A percentile compares a stretch with the other conserved stretches of the same genome.
These are phyloP conservation scores for Kluyveromyces dobzhanskii DNA, from an alignment of 805 yeast species.

Conservation along the genomic window DNA sequence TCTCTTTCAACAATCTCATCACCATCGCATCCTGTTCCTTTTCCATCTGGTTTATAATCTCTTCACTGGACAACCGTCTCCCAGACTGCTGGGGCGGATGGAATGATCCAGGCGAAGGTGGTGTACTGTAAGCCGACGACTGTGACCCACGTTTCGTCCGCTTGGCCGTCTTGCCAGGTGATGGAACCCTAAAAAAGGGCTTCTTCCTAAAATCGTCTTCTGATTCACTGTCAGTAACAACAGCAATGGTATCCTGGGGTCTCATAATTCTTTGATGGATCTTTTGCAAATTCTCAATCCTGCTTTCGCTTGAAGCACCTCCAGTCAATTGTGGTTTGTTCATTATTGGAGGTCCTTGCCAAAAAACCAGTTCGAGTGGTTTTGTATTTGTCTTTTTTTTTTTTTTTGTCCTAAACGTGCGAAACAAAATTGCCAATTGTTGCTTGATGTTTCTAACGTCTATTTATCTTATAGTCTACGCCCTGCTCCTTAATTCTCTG, in stretches of 20 bases:
- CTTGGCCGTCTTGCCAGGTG: constrained; percentile 7
- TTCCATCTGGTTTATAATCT: constrained; percentile 52
- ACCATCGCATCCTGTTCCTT: constrained; percentile 59
- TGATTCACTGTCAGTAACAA: constrained; percentile 6
- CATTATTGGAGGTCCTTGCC: no score
- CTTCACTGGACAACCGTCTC: constrained; percentile 30
- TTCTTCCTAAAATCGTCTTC: constrained; percentile 5
- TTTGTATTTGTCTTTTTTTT: no score
- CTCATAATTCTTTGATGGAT: not conserved
- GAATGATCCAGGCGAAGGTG: constrained; percentile 5
- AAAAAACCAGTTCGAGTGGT: no score
- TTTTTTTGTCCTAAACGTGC: no score
- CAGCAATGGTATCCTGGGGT: constrained; percentile 1
- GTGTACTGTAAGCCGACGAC: constrained; percentile 3
- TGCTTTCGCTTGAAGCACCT: no score
- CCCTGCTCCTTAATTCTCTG: no score
- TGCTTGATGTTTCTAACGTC: no score
- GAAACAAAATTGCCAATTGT: no score
- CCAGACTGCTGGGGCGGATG: not conserved
- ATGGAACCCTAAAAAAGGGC: constrained; percentile 4
- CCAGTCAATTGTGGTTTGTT: no score
- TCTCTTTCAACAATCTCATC: constrained; percentile 44
- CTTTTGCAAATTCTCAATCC: no score
- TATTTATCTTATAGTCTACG: no score
- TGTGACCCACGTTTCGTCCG: constrained; percentile 5